phyloP scores from a whole-genome alignment of 371 early-diverging fungal genomes.

The Mucor saturninus region DNA sequence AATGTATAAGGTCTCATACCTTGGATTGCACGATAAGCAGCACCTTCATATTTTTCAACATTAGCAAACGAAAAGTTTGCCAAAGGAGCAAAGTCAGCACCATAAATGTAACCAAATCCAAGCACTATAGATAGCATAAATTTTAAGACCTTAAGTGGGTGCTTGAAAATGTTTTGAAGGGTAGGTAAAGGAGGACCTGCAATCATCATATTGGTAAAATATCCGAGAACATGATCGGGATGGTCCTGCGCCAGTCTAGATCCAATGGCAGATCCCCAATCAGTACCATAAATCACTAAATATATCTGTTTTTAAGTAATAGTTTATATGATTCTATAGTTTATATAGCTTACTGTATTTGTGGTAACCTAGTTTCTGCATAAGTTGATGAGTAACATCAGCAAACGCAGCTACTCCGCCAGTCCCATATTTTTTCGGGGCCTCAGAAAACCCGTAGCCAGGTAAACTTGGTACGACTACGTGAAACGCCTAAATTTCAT shows the following conservation, averaged over 20 bases:
- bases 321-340: not conserved
- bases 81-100: conserved; percentile 6
- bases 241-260: conserved; percentile 41
- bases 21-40: conserved; percentile 57
- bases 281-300: conserved; percentile 50
- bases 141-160: conserved; percentile 21
- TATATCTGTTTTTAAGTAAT: not conserved
- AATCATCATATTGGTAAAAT: conserved; percentile 51
- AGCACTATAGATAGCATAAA: conserved; percentile 18
- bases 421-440: conserved; percentile 31
- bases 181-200: conserved; percentile 40
- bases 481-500: conserved; percentile 49
- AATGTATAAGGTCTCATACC: conserved; percentile 59
- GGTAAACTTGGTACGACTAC: conserved; percentile 67
- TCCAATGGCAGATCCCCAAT: conserved; percentile 60
- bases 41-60: conserved; percentile 30
- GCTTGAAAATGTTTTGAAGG: conserved; percentile 13
- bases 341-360: conserved; percentile 40
- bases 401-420: conserved; percentile 17
- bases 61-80: conserved; percentile 30
- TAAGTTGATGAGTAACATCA: conserved; percentile 49
- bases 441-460: conserved; percentile 65
- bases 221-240: conserved; percentile 41
- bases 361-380: conserved; percentile 57
- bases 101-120: conserved; percentile 30